Percentiles rank a stretch among this genome's conserved stretches.
phyloP scores from a whole-genome alignment of 768 basidiomycete genomes.

The Pilatotrama ljubarskyi region DNA sequence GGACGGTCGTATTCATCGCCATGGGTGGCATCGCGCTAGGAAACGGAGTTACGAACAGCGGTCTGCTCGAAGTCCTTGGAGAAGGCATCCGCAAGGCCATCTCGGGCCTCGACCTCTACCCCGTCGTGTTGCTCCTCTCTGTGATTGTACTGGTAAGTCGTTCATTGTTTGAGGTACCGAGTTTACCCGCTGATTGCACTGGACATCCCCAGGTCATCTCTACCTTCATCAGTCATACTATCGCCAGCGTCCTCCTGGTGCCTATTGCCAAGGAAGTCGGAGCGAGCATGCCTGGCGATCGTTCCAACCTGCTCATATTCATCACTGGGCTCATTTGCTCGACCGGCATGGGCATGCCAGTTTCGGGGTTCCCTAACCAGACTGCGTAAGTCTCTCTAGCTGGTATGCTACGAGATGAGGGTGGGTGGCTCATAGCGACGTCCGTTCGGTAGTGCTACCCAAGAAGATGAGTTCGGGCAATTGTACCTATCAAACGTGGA shows the following conservation, averaged over 20 bases:
- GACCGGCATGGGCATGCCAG: conserved; percentile 97
- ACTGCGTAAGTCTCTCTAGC: conserved; percentile 70
- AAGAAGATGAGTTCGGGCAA: conserved; percentile 93
- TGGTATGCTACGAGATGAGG: conserved; percentile 5
- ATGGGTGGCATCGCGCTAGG: conserved; percentile 99
- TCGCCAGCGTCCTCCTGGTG: conserved; percentile 94
- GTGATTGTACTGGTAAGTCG: conserved; percentile 31
- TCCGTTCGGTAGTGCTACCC: conserved; percentile 63
- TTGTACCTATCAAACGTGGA: conserved; percentile 83
- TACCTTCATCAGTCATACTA: conserved; percentile 97
- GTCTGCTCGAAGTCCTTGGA: conserved; percentile 81
- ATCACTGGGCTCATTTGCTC: conserved; percentile 92
- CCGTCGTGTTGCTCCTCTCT: conserved; percentile 64
- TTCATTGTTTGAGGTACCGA: not conserved
- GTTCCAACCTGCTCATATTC: conserved; percentile 86
- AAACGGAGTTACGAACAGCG: conserved; percentile 88
- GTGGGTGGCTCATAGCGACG: not conserved
- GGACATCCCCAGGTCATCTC: conserved; percentile 62
- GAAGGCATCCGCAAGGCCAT: conserved; percentile 57
- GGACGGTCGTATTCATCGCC: conserved; percentile 93
- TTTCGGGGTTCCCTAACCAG: conserved; percentile 99
- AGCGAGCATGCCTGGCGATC: conserved; percentile 58
- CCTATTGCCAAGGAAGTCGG: conserved; percentile 95
- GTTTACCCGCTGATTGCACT: not conserved
- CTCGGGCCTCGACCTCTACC: conserved; percentile 61